Evolutionary conservation across 768 basidiomycete genomes (phyloP), one percentile per base, ranked within the genome.

Genomic region (Polyporus arcularius): DNA sequence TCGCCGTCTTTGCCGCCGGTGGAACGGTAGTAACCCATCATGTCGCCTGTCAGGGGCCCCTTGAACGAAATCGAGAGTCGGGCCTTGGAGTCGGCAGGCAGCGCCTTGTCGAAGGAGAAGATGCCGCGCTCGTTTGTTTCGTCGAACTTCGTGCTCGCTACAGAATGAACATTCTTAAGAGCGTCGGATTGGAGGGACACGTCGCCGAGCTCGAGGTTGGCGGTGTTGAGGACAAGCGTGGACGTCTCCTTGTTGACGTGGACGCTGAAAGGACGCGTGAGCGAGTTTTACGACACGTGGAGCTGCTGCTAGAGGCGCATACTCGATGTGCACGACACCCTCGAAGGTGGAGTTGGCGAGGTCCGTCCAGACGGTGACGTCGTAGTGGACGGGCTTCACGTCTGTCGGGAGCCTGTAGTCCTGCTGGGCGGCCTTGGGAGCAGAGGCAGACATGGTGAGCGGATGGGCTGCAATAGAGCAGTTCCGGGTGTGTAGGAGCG

Each of bases 11-110:
- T 71, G 70, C 89, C 83, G 71, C 81, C 87, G 12, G 81, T 74
- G 32, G 88, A 85, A 63, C 82, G 82, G 77, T 94, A 94, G 73
- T 94, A 94, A 30, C 93, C 94, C 70, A 83, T 83, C 94, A 97
- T 90, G 60, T 77, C 80, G 41, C 82, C 82, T 2, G 81, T 85
- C 50, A 99, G 79, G 66, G 83, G 79, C 14, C 85, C 87, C 58
- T 76, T 79, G 76, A 91, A 98, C 4, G 78, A 75, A 53, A 95
- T 74, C 61, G 81, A 85, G 53, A 98, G 73, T 62, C 85, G 83
- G 40, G 87, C 90, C 68, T 86, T 87, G 48, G 89, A 81, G 30
- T 85, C 85, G 35, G 84, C 82, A 0, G 86, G 84, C 21, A 95
- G 78, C 35, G 57, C 15, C 30, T 76, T 72, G 2, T 84, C 71